These are phyloP conservation scores for Papiliotrema fonsecae DNA, from an alignment of 1,284 basidiomycete species.

Conservation along the genomic window DNA sequence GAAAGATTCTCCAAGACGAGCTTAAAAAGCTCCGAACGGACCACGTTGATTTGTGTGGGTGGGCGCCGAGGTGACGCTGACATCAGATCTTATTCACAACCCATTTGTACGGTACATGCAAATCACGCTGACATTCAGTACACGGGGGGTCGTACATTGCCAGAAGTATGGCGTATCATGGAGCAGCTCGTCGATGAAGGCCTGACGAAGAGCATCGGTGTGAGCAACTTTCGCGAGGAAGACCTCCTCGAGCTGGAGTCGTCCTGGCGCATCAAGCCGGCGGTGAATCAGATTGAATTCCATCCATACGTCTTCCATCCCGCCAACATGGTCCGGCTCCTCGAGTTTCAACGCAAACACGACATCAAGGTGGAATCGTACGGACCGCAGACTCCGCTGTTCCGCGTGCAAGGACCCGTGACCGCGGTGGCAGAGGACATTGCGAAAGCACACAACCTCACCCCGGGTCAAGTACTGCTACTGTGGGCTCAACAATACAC, in stretches of 20 bases:
- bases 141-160: slow-evolving; percentile 10
- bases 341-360: slow-evolving; percentile 57
- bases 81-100: slow-evolving; percentile 64
- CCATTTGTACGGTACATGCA: slow-evolving; percentile 45
- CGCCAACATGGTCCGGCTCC: slow-evolving; percentile 53
- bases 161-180: slow-evolving; percentile 61
- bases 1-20: slow-evolving; percentile 34
- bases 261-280: slow-evolving; percentile 57
- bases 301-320: slow-evolving; percentile 70
- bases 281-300: slow-evolving; percentile 78
- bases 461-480: slow-evolving; percentile 40
- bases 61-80: neutral
- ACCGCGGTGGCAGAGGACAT: slow-evolving; percentile 55
- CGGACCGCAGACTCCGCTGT: slow-evolving; percentile 49
- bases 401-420: slow-evolving; percentile 55
- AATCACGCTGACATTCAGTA: slow-evolving; percentile 23
- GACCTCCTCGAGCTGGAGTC: slow-evolving; percentile 62
- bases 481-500: slow-evolving; percentile 39
- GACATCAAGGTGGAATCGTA: slow-evolving; percentile 66
- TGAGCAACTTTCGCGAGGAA: slow-evolving; percentile 71
- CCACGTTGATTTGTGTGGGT: slow-evolving; percentile 57
- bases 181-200: slow-evolving; percentile 64
- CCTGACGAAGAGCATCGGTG: slow-evolving; percentile 70
- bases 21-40: slow-evolving; percentile 53
- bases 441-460: slow-evolving; percentile 42